Evolutionary conservation across 2,329 filamentous ascomycete genomes (phyloP).

Genomic region (Claviceps maximensis): DNA sequence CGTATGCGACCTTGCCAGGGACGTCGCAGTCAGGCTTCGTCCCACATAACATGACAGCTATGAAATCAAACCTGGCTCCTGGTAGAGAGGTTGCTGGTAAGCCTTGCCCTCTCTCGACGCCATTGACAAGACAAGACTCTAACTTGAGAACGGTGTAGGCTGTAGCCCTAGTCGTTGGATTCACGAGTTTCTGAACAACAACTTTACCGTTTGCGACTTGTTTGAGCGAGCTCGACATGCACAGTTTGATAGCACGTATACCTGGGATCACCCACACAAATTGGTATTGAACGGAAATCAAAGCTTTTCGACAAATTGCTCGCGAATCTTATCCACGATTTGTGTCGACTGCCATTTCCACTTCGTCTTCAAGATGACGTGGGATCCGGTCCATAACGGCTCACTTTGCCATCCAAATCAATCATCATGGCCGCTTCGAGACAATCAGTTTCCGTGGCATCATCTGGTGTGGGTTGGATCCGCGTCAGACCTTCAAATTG

Average conservation of each 20-base stretch:
- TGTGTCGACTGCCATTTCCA: constrained; percentile 29
- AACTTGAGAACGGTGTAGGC: constrained; percentile 11
- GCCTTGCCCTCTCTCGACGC: constrained; percentile 1
- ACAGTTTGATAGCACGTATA: constrained; percentile 17
- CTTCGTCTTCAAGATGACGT: constrained; percentile 26
- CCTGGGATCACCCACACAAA: constrained; percentile 23
- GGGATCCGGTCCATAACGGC: constrained; percentile 16
- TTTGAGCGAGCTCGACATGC: constrained; percentile 20
- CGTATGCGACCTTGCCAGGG: constrained; percentile 21
- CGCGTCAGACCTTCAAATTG: constrained; percentile 13
- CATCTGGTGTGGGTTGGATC: constrained; percentile 24
- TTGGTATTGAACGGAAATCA: constrained; percentile 28
- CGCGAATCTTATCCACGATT: constrained; percentile 21
- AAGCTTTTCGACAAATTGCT: constrained; percentile 16
- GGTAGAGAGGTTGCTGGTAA: constrained; percentile 16
- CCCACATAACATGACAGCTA: constrained; percentile 17
- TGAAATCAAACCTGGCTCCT: constrained; percentile 18
- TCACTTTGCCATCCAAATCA: constrained; percentile 20
- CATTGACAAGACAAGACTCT: not conserved
- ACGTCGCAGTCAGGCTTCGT: constrained; percentile 16
- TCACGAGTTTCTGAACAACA: constrained; percentile 25
- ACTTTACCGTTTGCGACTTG: constrained; percentile 23
- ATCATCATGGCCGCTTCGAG: constrained; percentile 21
- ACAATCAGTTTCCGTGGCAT: constrained; percentile 25
- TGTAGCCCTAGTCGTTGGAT: constrained; percentile 29